These are phyloP conservation scores for Fusarium sp. DNA, from an alignment of 2,329 filamentous ascomycete genomes.

Conservation along the genomic window DNA sequence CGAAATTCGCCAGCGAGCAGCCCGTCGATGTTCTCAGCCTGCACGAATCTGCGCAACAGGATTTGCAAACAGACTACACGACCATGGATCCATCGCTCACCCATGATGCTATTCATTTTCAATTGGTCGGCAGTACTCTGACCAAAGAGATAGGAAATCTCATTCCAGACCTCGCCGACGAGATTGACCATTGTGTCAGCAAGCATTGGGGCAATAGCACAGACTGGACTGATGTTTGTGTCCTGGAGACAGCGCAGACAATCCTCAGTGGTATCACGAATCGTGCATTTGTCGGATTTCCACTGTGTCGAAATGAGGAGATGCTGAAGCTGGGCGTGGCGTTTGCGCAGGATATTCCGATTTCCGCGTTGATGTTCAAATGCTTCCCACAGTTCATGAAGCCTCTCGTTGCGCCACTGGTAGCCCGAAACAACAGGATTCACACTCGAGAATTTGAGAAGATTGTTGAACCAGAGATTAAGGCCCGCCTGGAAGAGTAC, in stretches of 20 bases:
- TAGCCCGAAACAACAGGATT: neutral
- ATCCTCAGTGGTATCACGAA: conserved; percentile 4
- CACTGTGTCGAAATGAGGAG: neutral
- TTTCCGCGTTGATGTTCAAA: neutral
- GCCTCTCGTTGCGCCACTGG: neutral
- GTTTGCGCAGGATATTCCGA: conserved; percentile 5
- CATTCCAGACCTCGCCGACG: neutral
- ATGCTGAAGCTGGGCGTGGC: neutral
- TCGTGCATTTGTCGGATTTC: neutral
- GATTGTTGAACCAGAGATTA: conserved; percentile 1
- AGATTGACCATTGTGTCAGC: neutral
- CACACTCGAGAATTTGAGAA: conserved; percentile 5
- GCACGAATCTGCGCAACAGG: neutral
- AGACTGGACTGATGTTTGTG: neutral
- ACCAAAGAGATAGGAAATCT: conserved; percentile 18
- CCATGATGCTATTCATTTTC: conserved; percentile 3
- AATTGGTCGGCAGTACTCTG: neutral
- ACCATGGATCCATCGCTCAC: conserved; percentile 10
- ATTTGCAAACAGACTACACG: conserved; percentile 10
- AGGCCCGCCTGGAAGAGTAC: neutral
- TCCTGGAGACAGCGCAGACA: neutral
- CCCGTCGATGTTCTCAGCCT: conserved; percentile 1
- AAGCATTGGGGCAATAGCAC: neutral
- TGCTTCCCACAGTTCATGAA: neutral
- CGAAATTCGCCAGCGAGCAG: conserved; percentile 12